Evolutionary conservation across 768 basidiomycete genomes (phyloP).

Genomic region (Boletus reticulatus): DNA sequence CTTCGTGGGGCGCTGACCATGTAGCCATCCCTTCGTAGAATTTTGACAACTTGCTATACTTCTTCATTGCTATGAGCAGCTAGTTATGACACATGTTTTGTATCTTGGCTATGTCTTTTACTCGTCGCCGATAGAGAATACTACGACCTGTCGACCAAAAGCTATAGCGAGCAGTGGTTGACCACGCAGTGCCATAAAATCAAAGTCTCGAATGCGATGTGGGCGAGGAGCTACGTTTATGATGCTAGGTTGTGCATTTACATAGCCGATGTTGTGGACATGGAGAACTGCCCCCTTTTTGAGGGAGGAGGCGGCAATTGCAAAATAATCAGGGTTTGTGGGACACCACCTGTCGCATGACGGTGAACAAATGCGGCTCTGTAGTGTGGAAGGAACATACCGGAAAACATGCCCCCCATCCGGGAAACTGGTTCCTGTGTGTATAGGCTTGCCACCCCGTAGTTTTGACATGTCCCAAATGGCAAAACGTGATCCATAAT

Average conservation of each 20-base stretch:
- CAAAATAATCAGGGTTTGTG: slow-evolving; percentile 75
- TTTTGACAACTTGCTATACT: slow-evolving; percentile 1
- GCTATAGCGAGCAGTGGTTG: slow-evolving; percentile 70
- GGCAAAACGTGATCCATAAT: slow-evolving; percentile 67
- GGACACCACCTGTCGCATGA: slow-evolving; percentile 67
- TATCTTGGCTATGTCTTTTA: slow-evolving; percentile 26
- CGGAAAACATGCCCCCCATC: slow-evolving; percentile 70
- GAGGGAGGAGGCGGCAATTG: slow-evolving; percentile 61
- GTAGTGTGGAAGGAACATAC: slow-evolving; percentile 32
- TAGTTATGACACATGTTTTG: slow-evolving; percentile 21
- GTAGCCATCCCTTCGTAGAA: neutral
- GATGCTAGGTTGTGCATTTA: slow-evolving; percentile 60
- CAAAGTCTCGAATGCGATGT: slow-evolving; percentile 68
- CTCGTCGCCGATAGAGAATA: slow-evolving; percentile 68
- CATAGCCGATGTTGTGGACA: slow-evolving; percentile 64
- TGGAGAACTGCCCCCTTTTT: slow-evolving; percentile 64
- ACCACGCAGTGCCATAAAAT: slow-evolving; percentile 62
- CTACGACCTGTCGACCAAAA: slow-evolving; percentile 53
- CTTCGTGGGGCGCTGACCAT: slow-evolving; percentile 21
- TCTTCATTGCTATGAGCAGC: slow-evolving; percentile 8
- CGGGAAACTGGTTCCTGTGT: slow-evolving; percentile 59
- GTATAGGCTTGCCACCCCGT: slow-evolving; percentile 68
- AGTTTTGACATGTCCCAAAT: slow-evolving; percentile 76
- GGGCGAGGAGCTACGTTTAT: slow-evolving; percentile 61
- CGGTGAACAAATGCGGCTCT: neutral